phyloP scores from a whole-genome alignment of 768 basidiomycete genomes.

The Clitopilus passeckerianus region DNA sequence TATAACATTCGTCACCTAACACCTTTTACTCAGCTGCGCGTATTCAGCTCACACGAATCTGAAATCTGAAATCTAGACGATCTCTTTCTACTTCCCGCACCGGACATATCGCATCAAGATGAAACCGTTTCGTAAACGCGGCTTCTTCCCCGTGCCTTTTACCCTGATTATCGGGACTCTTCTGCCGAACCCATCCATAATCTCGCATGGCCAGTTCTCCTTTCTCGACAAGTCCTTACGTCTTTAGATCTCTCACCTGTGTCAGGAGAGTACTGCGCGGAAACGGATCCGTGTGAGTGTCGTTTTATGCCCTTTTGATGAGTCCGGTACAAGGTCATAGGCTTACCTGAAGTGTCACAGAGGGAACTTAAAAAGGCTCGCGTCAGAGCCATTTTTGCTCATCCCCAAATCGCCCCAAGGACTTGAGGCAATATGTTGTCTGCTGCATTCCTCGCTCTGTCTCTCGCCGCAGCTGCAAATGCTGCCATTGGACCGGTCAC shows the following conservation, averaged over 20 bases:
- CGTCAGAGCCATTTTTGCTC: neutral
- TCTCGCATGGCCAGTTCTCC: neutral
- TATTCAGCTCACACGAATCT: neutral
- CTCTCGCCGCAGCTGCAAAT: conserved; percentile 3
- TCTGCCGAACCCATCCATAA: neutral
- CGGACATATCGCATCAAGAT: neutral
- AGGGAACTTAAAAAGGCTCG: neutral
- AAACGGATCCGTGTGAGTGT: neutral
- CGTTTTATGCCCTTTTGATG: neutral
- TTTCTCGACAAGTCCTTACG: neutral
- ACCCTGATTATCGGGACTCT: neutral
- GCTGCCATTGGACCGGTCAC: conserved; percentile 23
- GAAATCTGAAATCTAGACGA: neutral
- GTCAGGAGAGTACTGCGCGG: neutral
- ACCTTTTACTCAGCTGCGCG: neutral
- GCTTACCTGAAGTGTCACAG: neutral
- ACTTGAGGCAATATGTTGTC: neutral
- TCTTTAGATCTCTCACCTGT: neutral
- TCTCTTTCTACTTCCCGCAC: neutral
- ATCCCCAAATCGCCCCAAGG: neutral
- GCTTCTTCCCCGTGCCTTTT: neutral
- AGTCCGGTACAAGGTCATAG: neutral
- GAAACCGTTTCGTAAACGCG: neutral
- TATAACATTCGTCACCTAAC: neutral
- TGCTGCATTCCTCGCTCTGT: neutral